Conservation (phyloP, 1,284 basidiomycete genomes). For the Rhodotorula sp. region DNA sequence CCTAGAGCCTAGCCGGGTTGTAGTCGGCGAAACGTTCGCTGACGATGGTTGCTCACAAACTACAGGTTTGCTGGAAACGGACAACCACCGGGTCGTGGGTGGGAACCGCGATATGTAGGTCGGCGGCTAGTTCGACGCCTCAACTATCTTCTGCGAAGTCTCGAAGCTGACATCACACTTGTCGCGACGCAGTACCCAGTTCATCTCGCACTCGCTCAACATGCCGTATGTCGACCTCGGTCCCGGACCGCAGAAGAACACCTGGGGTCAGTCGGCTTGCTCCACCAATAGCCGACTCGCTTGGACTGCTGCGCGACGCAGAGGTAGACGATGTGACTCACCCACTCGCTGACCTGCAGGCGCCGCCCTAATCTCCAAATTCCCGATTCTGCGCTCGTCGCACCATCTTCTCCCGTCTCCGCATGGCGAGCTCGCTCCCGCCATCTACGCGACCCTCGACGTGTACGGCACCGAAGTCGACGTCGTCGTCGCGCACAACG, state of each 20-base stretch:
- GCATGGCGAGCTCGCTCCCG: slow-evolving; percentile 82
- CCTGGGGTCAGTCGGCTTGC: slow-evolving; percentile 68
- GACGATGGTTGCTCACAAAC: neutral
- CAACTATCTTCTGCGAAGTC: fast-evolving
- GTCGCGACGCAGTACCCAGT: slow-evolving; percentile 37
- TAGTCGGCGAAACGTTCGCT: neutral
- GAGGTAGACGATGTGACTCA: neutral
- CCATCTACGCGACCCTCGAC: slow-evolving; percentile 84
- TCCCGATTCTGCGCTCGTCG: slow-evolving; percentile 84
- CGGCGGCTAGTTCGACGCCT: neutral
- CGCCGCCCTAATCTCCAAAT: slow-evolving; percentile 79
- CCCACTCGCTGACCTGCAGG: slow-evolving; percentile 45
- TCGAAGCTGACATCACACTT: too few species aligned
- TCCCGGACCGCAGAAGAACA: slow-evolving; percentile 52
- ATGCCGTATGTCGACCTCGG: slow-evolving; percentile 52
- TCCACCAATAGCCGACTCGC: too few species aligned
- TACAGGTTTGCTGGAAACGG: slow-evolving; percentile 76
- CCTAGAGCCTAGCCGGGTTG: neutral
- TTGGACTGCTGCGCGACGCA: neutral
- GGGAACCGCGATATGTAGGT: slow-evolving; percentile 83
- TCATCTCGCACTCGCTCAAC: slow-evolving; percentile 44
- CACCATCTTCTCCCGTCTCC: slow-evolving; percentile 90
- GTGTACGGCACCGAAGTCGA: slow-evolving; percentile 77
- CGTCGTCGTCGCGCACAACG: slow-evolving; percentile 86
- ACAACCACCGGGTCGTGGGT: slow-evolving; percentile 78